phyloP scores from a whole-genome alignment of 192 early-diverging fungal species.

The Lobulomyces angularis region DNA sequence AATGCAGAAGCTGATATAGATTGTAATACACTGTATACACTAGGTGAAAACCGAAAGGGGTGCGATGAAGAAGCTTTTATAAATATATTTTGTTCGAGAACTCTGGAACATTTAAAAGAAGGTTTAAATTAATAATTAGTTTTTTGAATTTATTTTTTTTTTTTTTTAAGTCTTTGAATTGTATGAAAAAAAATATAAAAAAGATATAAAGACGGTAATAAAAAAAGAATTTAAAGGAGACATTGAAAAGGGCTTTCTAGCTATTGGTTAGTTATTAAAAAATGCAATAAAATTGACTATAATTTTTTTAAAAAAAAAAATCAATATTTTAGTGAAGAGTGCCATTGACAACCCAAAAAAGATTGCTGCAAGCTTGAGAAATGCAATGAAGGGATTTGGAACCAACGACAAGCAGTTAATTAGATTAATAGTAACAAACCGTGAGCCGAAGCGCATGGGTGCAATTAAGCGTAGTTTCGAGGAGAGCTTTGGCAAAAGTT shows the following conservation, averaged over 20 bases:
- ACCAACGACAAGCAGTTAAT: conserved; percentile 34
- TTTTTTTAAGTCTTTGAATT: conserved; percentile 12
- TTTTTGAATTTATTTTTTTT: neutral
- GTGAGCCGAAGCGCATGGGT: no score
- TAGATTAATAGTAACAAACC: conserved; percentile 17
- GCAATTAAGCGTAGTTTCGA: no score
- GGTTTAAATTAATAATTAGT: conserved; percentile 1
- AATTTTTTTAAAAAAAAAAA: neutral
- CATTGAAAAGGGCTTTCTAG: conserved; percentile 17
- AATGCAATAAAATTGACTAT: neutral
- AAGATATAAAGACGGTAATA: conserved; percentile 21
- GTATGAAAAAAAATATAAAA: conserved; percentile 22
- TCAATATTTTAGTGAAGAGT: conserved; percentile 10
- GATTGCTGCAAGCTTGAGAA: conserved; percentile 28
- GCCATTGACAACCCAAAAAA: conserved; percentile 13
- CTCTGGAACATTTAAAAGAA: conserved; percentile 15
- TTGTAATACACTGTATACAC: conserved; percentile 27
- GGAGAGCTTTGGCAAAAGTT: no score
- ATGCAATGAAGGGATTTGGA: conserved; percentile 34
- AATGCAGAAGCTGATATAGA: conserved; percentile 18
- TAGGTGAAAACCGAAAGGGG: conserved; percentile 27
- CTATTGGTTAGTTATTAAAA: conserved; percentile 13
- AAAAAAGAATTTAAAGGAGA: conserved; percentile 34
- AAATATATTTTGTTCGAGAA: conserved; percentile 13
- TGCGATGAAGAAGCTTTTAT: conserved; percentile 34